Evolutionary conservation across 192 early-diverging fungal genomes (phyloP).

Genomic region (Umbelopsis sp.): DNA sequence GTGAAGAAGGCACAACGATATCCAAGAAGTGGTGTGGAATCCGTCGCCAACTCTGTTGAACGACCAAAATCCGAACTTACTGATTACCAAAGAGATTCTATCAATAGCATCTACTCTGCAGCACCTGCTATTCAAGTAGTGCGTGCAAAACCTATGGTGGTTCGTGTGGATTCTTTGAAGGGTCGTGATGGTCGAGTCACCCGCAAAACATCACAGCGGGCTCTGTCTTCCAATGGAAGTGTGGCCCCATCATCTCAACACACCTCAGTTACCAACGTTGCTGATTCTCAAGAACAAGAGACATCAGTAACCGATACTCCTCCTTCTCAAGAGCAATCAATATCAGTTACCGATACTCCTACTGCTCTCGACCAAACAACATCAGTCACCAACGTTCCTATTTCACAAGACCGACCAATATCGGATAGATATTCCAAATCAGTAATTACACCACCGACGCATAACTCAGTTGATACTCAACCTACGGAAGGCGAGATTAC

Average conservation of each 20-base stretch:
- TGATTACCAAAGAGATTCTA: background rate
- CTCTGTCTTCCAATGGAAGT: background rate
- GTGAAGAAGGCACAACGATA: slow-evolving; percentile 18
- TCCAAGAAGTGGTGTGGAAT: background rate
- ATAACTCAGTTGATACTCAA: background rate
- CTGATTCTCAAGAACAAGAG: background rate
- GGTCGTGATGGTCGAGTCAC: background rate
- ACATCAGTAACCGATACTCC: background rate
- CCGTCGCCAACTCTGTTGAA: background rate
- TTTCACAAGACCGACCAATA: background rate
- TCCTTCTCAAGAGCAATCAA: background rate
- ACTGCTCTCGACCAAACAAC: background rate
- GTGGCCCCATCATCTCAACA: background rate
- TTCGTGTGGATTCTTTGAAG: slow-evolving; percentile 16
- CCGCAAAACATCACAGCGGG: slow-evolving; percentile 14
- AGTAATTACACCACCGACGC: background rate
- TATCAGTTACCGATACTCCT: background rate
- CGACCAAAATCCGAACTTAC: background rate
- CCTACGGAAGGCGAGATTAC: background rate
- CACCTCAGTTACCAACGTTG: background rate
- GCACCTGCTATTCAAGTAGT: slow-evolving; percentile 18
- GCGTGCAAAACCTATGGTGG: slow-evolving; percentile 20
- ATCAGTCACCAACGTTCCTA: background rate
- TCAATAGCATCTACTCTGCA: slow-evolving; percentile 5
- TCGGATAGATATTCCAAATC: background rate